Percentiles rank a stretch among this genome's conserved stretches.
Evolutionary conservation across 2,329 filamentous ascomycete genomes (phyloP).

Genomic region (Ceratocystis alfenasii): DNA sequence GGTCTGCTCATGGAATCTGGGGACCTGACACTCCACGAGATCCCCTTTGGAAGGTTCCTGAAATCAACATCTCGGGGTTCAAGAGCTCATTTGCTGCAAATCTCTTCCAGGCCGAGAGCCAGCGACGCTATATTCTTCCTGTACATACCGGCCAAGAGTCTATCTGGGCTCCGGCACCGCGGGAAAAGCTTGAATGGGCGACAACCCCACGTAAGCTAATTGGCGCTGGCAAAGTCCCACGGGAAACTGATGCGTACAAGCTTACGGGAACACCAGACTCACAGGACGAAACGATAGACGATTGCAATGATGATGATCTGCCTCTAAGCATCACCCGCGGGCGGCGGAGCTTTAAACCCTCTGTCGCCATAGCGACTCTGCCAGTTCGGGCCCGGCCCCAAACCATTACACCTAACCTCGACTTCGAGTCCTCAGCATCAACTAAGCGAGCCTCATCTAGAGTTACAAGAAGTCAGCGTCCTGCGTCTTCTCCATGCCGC

Average conservation of each 20-base stretch:
- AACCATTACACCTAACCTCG: too few relatives aligned
- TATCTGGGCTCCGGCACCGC: conserved; percentile 29
- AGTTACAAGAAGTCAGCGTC: neutral
- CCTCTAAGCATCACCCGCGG: neutral
- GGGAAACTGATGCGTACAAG: neutral
- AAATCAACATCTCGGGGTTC: conserved; percentile 21
- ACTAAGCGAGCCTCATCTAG: too few relatives aligned
- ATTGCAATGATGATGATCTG: neutral
- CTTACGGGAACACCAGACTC: neutral
- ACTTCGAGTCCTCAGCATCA: too few relatives aligned
- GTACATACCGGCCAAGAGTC: conserved; percentile 28
- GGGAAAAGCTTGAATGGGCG: conserved; percentile 25
- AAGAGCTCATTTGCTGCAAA: conserved; percentile 22
- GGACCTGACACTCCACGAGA: conserved; percentile 15
- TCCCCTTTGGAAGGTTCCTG: conserved; percentile 22
- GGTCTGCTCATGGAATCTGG: conserved; percentile 8
- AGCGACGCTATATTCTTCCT: conserved; percentile 28
- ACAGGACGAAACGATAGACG: neutral
- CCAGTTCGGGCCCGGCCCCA: too few relatives aligned
- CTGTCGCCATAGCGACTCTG: too few relatives aligned
- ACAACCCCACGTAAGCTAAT: neutral
- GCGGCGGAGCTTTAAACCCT: too few relatives aligned
- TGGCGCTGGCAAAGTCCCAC: neutral
- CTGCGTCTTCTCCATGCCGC: neutral
- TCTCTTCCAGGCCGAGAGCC: conserved; percentile 23